phyloP scores from a whole-genome alignment of 2,329 filamentous ascomycete genomes.

The Didymella pinodella region DNA sequence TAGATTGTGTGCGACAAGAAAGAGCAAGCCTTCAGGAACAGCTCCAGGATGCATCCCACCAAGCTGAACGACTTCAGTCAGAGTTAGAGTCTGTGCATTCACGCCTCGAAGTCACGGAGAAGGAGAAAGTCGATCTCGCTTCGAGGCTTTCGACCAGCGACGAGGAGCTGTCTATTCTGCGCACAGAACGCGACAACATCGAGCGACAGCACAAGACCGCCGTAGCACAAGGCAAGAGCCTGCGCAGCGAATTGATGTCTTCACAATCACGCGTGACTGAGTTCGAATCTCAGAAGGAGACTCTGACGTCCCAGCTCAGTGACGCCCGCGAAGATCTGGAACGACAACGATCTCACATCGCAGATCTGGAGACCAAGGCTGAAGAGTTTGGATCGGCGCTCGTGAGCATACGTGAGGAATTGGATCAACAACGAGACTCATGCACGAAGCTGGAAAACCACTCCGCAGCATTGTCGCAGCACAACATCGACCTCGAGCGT shows the following conservation, averaged over 20 bases:
- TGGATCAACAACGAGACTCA: conserved; percentile 21
- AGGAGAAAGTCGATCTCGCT: conserved; percentile 30
- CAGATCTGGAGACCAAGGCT: conserved; percentile 31
- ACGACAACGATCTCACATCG: conserved; percentile 25
- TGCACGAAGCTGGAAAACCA: conserved; percentile 26
- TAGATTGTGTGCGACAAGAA: conserved; percentile 15
- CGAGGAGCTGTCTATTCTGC: not conserved
- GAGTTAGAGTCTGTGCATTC: conserved; percentile 29
- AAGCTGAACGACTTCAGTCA: conserved; percentile 23
- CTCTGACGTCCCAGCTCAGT: conserved; percentile 28
- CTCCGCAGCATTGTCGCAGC: conserved; percentile 8
- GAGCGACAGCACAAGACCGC: conserved; percentile 20
- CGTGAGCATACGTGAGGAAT: conserved; percentile 22
- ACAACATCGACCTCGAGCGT: conserved; percentile 27
- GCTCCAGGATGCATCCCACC: conserved; percentile 19
- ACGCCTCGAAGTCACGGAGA: conserved; percentile 27
- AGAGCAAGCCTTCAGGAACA: conserved; percentile 13
- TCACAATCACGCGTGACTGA: conserved; percentile 27
- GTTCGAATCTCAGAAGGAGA: conserved; percentile 32
- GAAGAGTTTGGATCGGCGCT: conserved; percentile 29
- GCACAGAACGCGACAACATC: conserved; percentile 1
- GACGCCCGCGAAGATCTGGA: conserved; percentile 21
- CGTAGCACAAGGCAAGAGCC: conserved; percentile 13
- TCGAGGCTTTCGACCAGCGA: conserved; percentile 25
- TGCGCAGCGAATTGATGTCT: conserved; percentile 28